Conservation (phyloP, 2,329 filamentous ascomycete genomes). For the Penicillium sp. region DNA sequence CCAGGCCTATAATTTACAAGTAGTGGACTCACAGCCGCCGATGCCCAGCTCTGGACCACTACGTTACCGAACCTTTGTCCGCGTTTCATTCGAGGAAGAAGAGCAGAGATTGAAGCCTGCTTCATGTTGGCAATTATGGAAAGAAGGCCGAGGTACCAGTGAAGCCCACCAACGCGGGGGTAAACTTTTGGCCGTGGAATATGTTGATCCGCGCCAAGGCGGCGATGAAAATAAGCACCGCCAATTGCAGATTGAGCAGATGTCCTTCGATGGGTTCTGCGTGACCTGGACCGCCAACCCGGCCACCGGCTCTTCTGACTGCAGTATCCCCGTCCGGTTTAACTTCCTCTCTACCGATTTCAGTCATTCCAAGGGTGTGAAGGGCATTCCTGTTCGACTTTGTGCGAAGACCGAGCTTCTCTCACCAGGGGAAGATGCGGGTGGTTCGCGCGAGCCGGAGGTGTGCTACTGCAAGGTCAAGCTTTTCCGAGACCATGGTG, state of each 20-base stretch:
- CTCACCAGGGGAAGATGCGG: conserved; percentile 50
- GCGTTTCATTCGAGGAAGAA: conserved; percentile 97
- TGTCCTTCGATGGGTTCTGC: conserved; percentile 92
- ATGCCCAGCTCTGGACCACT: conserved; percentile 61
- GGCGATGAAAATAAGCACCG: conserved; percentile 58
- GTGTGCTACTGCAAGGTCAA: conserved; percentile 97
- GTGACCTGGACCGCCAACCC: conserved; percentile 80
- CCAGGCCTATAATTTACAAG: conserved; percentile 84
- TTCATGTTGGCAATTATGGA: conserved; percentile 89
- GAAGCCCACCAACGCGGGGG: conserved; percentile 93
- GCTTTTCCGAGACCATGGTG: conserved; percentile 92
- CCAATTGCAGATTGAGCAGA: conserved; percentile 68
- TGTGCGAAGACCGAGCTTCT: conserved; percentile 85
- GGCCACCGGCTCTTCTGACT: conserved; percentile 67
- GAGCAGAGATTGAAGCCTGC: conserved; percentile 82
- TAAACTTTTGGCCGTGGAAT: conserved; percentile 92
- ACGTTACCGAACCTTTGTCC: conserved; percentile 84
- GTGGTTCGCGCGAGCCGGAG: conserved; percentile 54
- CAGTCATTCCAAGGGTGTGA: conserved; percentile 97
- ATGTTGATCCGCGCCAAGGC: conserved; percentile 67
- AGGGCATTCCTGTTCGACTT: conserved; percentile 90
- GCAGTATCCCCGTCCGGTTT: conserved; percentile 87
- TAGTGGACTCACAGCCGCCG: conserved; percentile 73
- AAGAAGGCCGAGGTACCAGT: conserved; percentile 91
- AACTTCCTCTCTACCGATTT: conserved; percentile 99